phyloP scores from a whole-genome alignment of 2,329 filamentous ascomycete genomes.

The Herpomyces periplanetae region DNA sequence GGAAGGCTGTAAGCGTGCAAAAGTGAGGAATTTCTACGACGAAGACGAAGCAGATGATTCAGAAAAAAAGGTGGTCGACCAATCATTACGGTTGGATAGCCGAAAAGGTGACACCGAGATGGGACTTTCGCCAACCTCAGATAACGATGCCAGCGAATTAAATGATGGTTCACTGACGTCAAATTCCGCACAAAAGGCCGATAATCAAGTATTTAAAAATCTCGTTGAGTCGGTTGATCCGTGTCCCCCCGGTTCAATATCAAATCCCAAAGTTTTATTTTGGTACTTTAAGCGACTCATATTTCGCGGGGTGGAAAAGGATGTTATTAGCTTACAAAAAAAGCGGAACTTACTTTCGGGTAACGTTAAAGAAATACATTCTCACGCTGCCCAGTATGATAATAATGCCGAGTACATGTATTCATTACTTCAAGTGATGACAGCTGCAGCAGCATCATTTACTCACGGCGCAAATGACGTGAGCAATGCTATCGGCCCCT shows the following conservation, averaged over 20 bases:
- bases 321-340: constrained; percentile 10
- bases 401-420: constrained; percentile 22
- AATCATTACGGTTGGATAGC: no score
- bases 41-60: constrained; percentile 16
- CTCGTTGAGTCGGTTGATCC: constrained; percentile 7
- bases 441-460: constrained; percentile 30
- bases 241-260: no score
- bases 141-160: constrained; percentile 5
- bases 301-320: constrained; percentile 13
- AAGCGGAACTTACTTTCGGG: constrained; percentile 12
- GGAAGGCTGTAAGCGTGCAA: constrained; percentile 7
- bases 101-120: no score
- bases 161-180: constrained; percentile 1
- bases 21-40: constrained; percentile 15
- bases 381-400: constrained; percentile 17
- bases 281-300: constrained; percentile 11
- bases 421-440: constrained; percentile 23
- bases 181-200: constrained; percentile 1
- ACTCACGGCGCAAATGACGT: constrained; percentile 29
- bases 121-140: constrained; percentile 3
- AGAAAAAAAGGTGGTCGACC: constrained; percentile 7
- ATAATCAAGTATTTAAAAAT: constrained; percentile 2
- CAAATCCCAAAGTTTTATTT: constrained; percentile 9
- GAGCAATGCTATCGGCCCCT: constrained; percentile 20
- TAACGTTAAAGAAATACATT: constrained; percentile 15